These are phyloP conservation scores for Colletotrichum filicis DNA, from an alignment of 2,329 filamentous ascomycete genomes.

Conservation along the genomic window DNA sequence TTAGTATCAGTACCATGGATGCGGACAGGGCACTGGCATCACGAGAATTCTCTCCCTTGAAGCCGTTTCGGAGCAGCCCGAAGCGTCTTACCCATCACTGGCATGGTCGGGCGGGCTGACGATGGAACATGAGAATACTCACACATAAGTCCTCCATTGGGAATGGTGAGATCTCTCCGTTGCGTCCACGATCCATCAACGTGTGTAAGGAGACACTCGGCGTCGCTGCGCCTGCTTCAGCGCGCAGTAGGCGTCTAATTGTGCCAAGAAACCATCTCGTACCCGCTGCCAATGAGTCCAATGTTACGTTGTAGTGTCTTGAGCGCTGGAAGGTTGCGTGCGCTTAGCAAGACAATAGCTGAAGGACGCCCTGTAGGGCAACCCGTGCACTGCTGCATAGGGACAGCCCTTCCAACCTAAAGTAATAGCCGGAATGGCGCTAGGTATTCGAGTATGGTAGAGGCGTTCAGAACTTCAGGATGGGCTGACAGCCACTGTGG, in stretches of 20 bases:
- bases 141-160: neutral
- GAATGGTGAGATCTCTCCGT: neutral
- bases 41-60: conserved; percentile 1
- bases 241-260: neutral
- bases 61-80: neutral
- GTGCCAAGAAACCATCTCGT: conserved; percentile 19
- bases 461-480: neutral
- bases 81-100: neutral
- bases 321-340: conserved; percentile 12
- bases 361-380: conserved; percentile 18
- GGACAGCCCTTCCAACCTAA: neutral
- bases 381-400: neutral
- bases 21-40: neutral
- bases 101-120: conserved; percentile 7
- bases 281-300: conserved; percentile 2
- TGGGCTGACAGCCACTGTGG: conserved; percentile 9
- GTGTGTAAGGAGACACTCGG: neutral
- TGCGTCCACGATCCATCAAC: neutral
- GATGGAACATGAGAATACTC: conserved; percentile 4
- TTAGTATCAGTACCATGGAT: neutral
- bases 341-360: conserved; percentile 15
- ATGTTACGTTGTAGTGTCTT: conserved; percentile 33
- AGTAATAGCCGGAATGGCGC: neutral
- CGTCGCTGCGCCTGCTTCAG: neutral
- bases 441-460: neutral